Evolutionary conservation across 257 asterid species (phyloP).

Genomic region (Solanum infundibuliforme): DNA sequence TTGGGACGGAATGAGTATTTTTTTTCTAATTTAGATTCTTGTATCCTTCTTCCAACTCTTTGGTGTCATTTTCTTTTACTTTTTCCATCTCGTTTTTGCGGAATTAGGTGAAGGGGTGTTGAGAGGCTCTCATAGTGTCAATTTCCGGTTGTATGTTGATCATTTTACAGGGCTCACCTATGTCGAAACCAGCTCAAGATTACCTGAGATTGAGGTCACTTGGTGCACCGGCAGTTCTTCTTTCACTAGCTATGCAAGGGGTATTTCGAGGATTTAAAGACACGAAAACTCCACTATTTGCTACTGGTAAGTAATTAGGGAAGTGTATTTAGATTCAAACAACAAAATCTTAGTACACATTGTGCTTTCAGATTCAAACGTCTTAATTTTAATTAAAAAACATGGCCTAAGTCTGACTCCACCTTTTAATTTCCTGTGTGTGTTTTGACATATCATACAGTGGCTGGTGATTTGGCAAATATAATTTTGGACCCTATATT

Average conservation of each 20-base stretch:
- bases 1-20: not conserved
- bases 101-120: not conserved
- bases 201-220: conserved; percentile 59
- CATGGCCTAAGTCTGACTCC: not conserved
- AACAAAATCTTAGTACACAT: not conserved
- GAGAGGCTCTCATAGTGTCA: not conserved
- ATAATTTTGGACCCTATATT: conserved; percentile 57
- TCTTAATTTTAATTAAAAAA: not conserved
- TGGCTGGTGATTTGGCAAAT: conserved; percentile 56
- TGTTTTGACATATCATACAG: conserved; percentile 16
- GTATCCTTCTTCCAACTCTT: not conserved
- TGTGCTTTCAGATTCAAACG: not conserved
- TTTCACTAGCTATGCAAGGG: conserved; percentile 77
- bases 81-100: not conserved
- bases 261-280: conserved; percentile 75
- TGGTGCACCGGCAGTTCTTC: conserved; percentile 74
- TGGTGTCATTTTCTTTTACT: not conserved
- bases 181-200: conserved; percentile 48
- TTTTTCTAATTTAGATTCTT: not conserved
- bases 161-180: conserved; percentile 34
- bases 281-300: conserved; percentile 65
- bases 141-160: not conserved
- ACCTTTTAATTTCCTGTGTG: not conserved
- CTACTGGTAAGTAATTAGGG: conserved; percentile 33
- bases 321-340: not conserved